Evolutionary conservation across 129 eudicot species (phyloP), one percentile per base, ranked within the genome.

Genomic region (Flaveria bidentis): DNA sequence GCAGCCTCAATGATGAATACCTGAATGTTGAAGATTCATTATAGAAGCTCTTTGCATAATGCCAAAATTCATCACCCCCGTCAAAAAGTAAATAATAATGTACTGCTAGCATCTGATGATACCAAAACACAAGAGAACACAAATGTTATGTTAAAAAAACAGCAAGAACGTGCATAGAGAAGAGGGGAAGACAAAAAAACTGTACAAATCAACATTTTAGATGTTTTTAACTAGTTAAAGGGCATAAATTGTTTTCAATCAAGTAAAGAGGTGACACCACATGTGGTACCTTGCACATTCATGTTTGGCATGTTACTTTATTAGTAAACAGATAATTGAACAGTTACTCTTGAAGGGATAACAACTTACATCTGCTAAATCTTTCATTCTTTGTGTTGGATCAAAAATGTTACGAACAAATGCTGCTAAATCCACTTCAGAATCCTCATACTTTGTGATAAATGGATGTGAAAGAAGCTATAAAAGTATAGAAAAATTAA

Each of bases 51-150:
- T 87, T 86, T 60, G 84, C 72, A 76, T 89, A 94, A 50, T 91
- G 96, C 99, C 99, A 94, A 52, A 89, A 88, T 63, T 94, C 99
- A 80, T 94, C 97, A 5, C 90, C 67, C 76, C 99, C 99, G 66
- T 94, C 92, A 67, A 89, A 94, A 28, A 94, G 99, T 73, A 94
- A 73, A 84, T 94, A 94, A 76, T 94, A 94, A 66, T 94, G 99
- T 78, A 94, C 91, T 75, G 99, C 86, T 78, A 91, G 89, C 99
- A 94, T 94, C 99, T 94, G 96, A 53, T 23, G 68, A 78, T 67
- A 36, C 79, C 76, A 68, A 74, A 66, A 72, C 71, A 82, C 53
- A 79, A 39, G 41, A 46, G 22, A 78, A 16, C 4, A 67, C 39
- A 18, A 23, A 75, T 28, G 28, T 26, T 16, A 72, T 25, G 18